Percentiles rank a stretch among this genome's conserved stretches.
phyloP scores from a whole-genome alignment of 805 yeast genomes.

The Debaryomyces prosopidis region DNA sequence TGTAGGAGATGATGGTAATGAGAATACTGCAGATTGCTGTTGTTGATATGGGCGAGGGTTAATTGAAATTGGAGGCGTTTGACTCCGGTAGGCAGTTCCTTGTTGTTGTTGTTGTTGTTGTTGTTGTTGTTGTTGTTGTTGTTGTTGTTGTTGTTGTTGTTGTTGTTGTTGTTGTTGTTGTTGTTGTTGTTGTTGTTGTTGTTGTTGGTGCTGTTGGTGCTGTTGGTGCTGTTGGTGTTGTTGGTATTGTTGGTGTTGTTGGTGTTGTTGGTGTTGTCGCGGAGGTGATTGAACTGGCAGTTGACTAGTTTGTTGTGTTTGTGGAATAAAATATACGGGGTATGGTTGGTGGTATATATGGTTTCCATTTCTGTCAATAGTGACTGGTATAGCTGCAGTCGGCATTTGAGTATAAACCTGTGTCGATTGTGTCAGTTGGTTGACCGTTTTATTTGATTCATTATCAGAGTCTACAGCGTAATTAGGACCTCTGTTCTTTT shows the following conservation, averaged over 20 bases:
- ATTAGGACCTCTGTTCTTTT: constrained; percentile 27
- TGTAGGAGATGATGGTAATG: constrained; percentile 33
- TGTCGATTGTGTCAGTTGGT: constrained; percentile 2
- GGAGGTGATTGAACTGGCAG: constrained; percentile 15
- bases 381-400: constrained; percentile 3
- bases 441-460: neutral
- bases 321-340: constrained; percentile 38
- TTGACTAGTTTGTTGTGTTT: constrained; percentile 17
- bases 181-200: constrained; percentile 6
- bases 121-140: constrained; percentile 2
- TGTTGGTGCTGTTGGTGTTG: no score
- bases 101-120: neutral
- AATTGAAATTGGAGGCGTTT: constrained; percentile 11
- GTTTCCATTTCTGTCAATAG: constrained; percentile 31
- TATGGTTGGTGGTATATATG: constrained; percentile 32
- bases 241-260: constrained; percentile 2
- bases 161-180: neutral
- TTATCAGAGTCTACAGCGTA: neutral
- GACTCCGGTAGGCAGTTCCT: constrained; percentile 7
- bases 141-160: constrained; percentile 4
- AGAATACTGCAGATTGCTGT: constrained; percentile 23
- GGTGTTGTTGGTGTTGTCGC: constrained; percentile 2
- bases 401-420: constrained; percentile 4
- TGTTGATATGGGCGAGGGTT: constrained; percentile 10
- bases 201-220: neutral